Conservation (phyloP, 2,329 filamentous ascomycete species). For the Dothiorella sarmentorum region DNA sequence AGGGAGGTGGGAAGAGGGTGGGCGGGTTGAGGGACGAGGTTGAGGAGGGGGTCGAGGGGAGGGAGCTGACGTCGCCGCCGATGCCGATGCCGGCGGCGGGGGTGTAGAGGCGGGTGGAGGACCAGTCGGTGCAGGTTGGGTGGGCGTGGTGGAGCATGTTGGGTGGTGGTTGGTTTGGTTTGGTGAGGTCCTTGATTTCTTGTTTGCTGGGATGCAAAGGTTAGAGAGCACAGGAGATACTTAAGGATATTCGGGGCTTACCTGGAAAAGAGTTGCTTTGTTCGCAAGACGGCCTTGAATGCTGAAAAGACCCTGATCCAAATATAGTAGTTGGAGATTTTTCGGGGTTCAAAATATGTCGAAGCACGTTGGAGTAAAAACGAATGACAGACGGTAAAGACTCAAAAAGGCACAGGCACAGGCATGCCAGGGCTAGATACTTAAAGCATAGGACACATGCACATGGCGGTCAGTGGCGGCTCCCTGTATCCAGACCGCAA, state of each 20-base stretch:
- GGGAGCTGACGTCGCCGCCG: neutral
- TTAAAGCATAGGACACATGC: neutral
- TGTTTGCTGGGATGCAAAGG: neutral
- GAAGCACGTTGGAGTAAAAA: too few relatives aligned
- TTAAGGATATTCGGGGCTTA: too few relatives aligned
- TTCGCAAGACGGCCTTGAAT: too few relatives aligned
- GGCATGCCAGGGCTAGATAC: neutral
- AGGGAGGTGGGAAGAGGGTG: neutral
- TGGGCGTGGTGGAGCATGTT: neutral
- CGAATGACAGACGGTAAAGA: neutral
- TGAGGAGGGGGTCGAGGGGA: constrained; percentile 6
- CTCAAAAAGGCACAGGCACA: neutral
- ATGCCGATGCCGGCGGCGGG: neutral
- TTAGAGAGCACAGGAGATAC: too few relatives aligned
- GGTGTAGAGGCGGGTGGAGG: neutral
- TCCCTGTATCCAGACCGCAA: constrained; percentile 12
- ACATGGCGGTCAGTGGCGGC: neutral
- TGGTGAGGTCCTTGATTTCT: neutral
- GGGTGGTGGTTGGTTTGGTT: neutral
- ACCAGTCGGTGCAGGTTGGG: constrained; percentile 8
- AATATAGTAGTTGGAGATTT: neutral
- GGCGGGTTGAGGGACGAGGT: constrained; percentile 20
- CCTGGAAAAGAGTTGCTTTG: too few relatives aligned
- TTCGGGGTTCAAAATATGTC: neutral
- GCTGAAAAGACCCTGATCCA: neutral